phyloP scores from a whole-genome alignment of 441 rosid species.

The Pelargonium myrrhifolium region DNA sequence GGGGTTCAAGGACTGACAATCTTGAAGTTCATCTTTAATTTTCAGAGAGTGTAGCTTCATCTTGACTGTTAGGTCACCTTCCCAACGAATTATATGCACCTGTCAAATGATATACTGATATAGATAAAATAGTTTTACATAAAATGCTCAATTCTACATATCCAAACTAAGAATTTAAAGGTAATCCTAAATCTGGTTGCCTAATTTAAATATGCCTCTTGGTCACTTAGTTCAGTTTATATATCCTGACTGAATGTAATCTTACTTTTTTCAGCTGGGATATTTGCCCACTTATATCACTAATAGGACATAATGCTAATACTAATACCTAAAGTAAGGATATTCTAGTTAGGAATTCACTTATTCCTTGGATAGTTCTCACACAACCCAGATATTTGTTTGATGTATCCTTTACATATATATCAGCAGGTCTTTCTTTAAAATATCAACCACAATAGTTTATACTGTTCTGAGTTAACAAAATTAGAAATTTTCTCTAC shows the following conservation, averaged over 20 bases:
- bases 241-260: too few relatives aligned
- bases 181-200: too few relatives aligned
- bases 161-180: too few relatives aligned
- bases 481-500: background rate
- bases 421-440: background rate
- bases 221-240: too few relatives aligned
- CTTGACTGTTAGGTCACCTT: slow-evolving; percentile 62
- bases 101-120: slow-evolving; percentile 34
- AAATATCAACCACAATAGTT: background rate
- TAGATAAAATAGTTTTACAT: too few relatives aligned
- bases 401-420: background rate
- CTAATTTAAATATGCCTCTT: too few relatives aligned
- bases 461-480: background rate
- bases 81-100: slow-evolving; percentile 74
- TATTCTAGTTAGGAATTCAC: too few relatives aligned
- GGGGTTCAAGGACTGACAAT: slow-evolving; percentile 42
- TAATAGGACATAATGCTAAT: too few relatives aligned
- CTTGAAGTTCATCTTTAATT: slow-evolving; percentile 93
- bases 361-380: background rate
- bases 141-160: too few relatives aligned
- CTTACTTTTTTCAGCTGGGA: too few relatives aligned
- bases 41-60: slow-evolving; percentile 87
- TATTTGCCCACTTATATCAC: too few relatives aligned
- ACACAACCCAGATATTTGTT: background rate
- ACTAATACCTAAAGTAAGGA: too few relatives aligned